Evolutionary conservation across 2,329 filamentous ascomycete genomes (phyloP), one percentile per base, ranked within the genome.

Genomic region (Aspergillus neotritici): DNA sequence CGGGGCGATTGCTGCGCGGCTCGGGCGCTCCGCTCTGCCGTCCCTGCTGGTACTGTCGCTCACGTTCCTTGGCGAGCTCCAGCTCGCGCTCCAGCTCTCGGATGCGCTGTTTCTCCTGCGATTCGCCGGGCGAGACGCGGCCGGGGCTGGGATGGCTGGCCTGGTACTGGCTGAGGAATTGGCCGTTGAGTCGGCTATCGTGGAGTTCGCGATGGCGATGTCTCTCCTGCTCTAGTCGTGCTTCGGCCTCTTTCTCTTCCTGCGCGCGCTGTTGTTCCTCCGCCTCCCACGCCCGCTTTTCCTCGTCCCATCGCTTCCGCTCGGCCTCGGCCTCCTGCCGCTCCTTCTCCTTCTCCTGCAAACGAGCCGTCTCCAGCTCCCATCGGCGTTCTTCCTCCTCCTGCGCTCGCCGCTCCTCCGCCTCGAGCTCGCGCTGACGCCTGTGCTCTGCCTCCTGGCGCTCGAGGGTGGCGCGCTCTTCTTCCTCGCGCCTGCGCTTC

Each of bases 91-190:
- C 91, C 4, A 97, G 75, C 61, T 96, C 84, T 55, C 79, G 79
- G 49, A 96, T 83, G 32, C 89, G 81, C 50, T 75, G 78, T 49
- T 74, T 79, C 63, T 91, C 79, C 2, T 72, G 66, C 16, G 70
- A 71, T 47, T 67, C 76, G 41, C 73, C 65, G 14, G 59, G 67
- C 60, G 46, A 67, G 62, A 55, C 57, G 54, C 59, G 12, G 13
- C 30, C 61, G 44, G 56, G 53, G 41, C 65, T 58, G 48, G 73
- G 64, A 60, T 86, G 81, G 53, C 87, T 83, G 14, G 83, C 81
- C 62, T 87, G 84, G 62, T 95, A 94, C 61, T 95, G 86, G 59
- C 86, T 91, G 39, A 94, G 76, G 55, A 84, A 90, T 60, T 95
- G 89, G 2, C 89, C 89, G 47, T 83, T 84, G 15, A 95, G 73